Evolutionary conservation across 2,329 filamentous ascomycete species (phyloP).

Genomic region (Xylaria sp.): DNA sequence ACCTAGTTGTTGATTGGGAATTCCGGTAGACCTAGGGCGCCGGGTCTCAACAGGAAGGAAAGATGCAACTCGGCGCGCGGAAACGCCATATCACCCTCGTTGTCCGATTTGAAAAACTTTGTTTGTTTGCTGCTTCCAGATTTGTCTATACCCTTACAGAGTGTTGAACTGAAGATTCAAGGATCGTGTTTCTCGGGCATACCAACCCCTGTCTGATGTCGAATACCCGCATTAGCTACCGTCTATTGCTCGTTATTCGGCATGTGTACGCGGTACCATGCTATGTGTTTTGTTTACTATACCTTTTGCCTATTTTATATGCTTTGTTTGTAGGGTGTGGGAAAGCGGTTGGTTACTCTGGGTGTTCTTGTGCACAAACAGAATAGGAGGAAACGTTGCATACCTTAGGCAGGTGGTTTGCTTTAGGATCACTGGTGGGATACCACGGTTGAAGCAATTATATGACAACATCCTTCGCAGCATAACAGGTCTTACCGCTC

Average conservation of each 20-base stretch:
- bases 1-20: neutral
- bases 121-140: neutral
- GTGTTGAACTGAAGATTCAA: neutral
- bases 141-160: neutral
- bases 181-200: neutral
- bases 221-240: neutral
- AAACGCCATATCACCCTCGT: neutral
- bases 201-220: neutral
- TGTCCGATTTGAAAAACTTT: too few relatives aligned
- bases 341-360: neutral
- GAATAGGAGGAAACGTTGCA: neutral
- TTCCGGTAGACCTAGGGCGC: neutral
- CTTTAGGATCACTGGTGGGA: neutral
- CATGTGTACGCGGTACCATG: neutral
- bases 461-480: too few relatives aligned
- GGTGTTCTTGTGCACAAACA: neutral
- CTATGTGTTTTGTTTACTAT: neutral
- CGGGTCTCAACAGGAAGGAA: neutral
- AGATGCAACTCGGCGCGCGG: neutral
- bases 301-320: conserved; percentile 12
- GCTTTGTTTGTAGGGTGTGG: neutral
- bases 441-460: neutral
- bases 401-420: neutral
- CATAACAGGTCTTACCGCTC: too few relatives aligned
- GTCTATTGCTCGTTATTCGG: neutral